Evolutionary conservation across 2,329 filamentous ascomycete genomes (phyloP), one percentile per base, ranked within the genome.

Genomic region (Kalmusia sp.): DNA sequence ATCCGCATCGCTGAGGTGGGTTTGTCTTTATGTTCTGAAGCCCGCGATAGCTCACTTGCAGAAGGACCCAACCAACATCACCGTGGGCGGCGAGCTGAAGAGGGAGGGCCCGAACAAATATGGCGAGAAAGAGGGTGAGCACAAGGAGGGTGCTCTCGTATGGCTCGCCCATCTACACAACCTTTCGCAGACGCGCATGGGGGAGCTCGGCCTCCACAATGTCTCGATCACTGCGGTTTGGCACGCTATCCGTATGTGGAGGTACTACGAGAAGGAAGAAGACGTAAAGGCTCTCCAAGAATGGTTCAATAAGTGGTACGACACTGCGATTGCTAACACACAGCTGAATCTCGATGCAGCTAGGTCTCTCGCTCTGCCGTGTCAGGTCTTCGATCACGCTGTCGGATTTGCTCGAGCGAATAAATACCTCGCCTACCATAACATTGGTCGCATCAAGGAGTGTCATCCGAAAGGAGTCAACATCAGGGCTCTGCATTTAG

Each of bases 371-470:
- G 59, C 69, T 1, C 64, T 67, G n/a, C 71, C 72, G 0, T 66
- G 63, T 48, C 61, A 62, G 22, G 28, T 54, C 2, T 73, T 74
- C 57, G 61, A 71, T 24, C 59, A 72, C 49, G 62, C 63, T 5
- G 15, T 49, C 3, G 72, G 62, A 2, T 74, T 72, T 33, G 53
- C 56, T 0, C 37, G 38, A 0, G 57, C 63, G 3, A 75, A 70
- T 0, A 68, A 64, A 52, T 66, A 51, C n/a, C 57, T 74, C 1
- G 71, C 62, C 1, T 74, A 75, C 61, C 54, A 72, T 30, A 51
- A 51, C 11, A n/a, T 44, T 6, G 62, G 65, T 5, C 61, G 65
- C 27, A 64, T 73, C 33, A 58, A 51, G n/a, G 70, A 71, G 40
- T 45, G 43, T 4, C 57, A 54, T 3, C 70, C 68, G 3, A 49